Conservation (phyloP, 495 filamentous ascomycete genomes). For the Pseudevernia furfuracea region DNA sequence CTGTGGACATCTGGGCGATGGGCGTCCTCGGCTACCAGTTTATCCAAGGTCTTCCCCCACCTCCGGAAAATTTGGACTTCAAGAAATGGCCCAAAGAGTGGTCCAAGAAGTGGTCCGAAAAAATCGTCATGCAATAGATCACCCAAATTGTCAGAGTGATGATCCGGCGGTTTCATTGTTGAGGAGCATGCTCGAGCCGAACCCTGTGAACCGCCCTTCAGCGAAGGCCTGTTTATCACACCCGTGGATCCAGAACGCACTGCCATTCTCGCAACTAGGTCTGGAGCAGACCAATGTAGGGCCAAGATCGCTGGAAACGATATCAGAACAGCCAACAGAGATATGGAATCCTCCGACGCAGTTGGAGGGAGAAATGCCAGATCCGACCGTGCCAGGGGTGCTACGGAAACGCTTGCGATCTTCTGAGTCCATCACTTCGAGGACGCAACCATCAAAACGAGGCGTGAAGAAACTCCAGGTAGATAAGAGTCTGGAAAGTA, state of each 20-base stretch:
- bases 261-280: neutral
- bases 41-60: neutral
- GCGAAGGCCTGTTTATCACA: neutral
- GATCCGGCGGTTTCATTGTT: neutral
- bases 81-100: neutral
- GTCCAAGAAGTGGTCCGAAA: neutral
- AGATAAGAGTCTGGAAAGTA: neutral
- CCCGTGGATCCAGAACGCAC: neutral
- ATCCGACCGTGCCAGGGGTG: neutral
- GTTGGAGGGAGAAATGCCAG: neutral
- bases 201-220: neutral
- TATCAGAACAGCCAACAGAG: neutral
- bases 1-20: neutral
- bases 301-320: neutral
- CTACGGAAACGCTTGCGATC: neutral
- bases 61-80: neutral
- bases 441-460: neutral
- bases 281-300: neutral
- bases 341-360: neutral
- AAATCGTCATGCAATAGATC: neutral
- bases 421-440: neutral
- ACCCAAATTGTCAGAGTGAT: neutral
- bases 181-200: neutral
- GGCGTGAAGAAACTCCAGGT: neutral
- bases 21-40: neutral